These are phyloP conservation scores for Komagataella populi DNA, from an alignment of 805 yeast species.

Conservation along the genomic window DNA sequence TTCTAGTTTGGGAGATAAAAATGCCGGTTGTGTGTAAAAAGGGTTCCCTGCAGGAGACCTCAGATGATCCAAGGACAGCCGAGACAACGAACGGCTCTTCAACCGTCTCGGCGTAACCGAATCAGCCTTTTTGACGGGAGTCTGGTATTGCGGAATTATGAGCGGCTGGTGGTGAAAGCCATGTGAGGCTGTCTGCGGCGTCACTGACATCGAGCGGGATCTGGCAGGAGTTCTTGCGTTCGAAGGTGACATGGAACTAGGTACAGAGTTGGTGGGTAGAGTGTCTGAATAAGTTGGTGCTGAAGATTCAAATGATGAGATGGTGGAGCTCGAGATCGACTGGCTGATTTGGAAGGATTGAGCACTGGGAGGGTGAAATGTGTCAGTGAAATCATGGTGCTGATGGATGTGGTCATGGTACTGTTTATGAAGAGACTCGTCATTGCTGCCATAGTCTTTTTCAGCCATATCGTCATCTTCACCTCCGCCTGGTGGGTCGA, in stretches of 20 bases:
- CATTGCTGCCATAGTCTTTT: not conserved
- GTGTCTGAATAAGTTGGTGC: constrained; percentile 12
- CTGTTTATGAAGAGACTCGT: not conserved
- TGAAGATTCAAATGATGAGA: constrained; percentile 15
- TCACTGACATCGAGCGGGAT: constrained; percentile 8
- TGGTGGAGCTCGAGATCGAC: constrained; percentile 12
- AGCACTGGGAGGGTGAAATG: not conserved
- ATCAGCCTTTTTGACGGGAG: constrained; percentile 10
- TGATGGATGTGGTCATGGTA: not conserved
- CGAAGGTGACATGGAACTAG: not conserved
- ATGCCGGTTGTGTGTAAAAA: constrained; percentile 31
- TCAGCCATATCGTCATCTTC: not conserved
- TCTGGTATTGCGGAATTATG: constrained; percentile 8
- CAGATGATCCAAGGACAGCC: constrained; percentile 22
- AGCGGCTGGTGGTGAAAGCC: constrained; percentile 15
- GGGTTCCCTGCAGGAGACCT: constrained; percentile 21
- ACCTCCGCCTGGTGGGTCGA: constrained; percentile 1
- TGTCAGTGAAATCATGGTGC: not conserved
- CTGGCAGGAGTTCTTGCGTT: not conserved
- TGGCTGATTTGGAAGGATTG: not conserved
- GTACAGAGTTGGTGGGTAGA: constrained; percentile 6
- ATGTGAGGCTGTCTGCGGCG: constrained; percentile 18
- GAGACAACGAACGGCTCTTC: constrained; percentile 26
- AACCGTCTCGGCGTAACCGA: constrained; percentile 19
- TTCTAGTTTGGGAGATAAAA: constrained; percentile 26